These are phyloP conservation scores for Ustilago hordei DNA, from an alignment of 1,284 basidiomycete genomes.

Conservation along the genomic window DNA sequence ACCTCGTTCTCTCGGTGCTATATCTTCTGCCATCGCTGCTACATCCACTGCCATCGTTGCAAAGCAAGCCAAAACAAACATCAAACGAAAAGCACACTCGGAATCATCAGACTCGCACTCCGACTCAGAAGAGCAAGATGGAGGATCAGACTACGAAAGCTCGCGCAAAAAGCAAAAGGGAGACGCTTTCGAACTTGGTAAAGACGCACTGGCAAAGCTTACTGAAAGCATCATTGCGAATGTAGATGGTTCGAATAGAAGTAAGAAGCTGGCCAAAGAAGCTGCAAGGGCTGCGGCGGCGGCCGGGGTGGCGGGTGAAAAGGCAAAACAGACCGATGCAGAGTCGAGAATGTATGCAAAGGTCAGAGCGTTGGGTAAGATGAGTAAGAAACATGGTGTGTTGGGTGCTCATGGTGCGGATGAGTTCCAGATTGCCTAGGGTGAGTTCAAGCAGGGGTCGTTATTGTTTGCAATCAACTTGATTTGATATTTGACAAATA, in stretches of 20 bases:
- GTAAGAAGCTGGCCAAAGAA: constrained; percentile 28
- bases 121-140: constrained; percentile 21
- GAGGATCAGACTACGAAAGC: constrained; percentile 41
- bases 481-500: neutral
- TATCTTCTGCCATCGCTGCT: constrained; percentile 25
- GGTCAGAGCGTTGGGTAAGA: constrained; percentile 84
- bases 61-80: constrained; percentile 12
- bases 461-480: neutral
- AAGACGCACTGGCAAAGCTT: constrained; percentile 21
- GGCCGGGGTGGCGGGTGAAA: constrained; percentile 14
- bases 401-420: constrained; percentile 78
- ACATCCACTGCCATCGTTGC: constrained; percentile 9
- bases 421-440: constrained; percentile 63
- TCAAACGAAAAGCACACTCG: constrained; percentile 3
- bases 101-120: constrained; percentile 9
- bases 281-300: constrained; percentile 21
- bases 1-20: constrained; percentile 76
- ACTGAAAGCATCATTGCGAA: constrained; percentile 62
- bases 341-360: constrained; percentile 88
- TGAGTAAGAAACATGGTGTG: constrained; percentile 82
- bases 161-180: constrained; percentile 10
- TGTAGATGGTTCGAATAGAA: constrained; percentile 71
- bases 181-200: constrained; percentile 32
- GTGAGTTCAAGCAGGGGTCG: no score
- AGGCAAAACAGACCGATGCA: constrained; percentile 72